Conservation (phyloP, 306 rosid species). For the Prunus persica region Prunus_persica_NCBIv2 NC_034009.1:12363501-12364000, state of each 20-base stretch:
- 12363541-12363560: background rate
- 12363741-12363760: no score
- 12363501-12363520: background rate
- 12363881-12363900: background rate
- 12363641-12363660: background rate
- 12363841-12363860: background rate
- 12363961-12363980: background rate
- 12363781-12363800: background rate
- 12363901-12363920: background rate
- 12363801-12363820: background rate
- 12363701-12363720: no score
- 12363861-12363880: background rate
- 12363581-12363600: background rate
- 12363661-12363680: no score
- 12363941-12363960: background rate
- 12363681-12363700: no score
- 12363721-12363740: no score
- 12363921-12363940: background rate
- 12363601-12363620: background rate
- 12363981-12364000: background rate
- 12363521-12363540: background rate
- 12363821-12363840: background rate
- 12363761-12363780: background rate
- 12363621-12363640: background rate
- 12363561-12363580: background rate